A percentile compares a stretch with the other conserved stretches of the same genome.
Evolutionary conservation across 768 basidiomycete species (phyloP).

Genomic region (Auricularia sp.): DNA sequence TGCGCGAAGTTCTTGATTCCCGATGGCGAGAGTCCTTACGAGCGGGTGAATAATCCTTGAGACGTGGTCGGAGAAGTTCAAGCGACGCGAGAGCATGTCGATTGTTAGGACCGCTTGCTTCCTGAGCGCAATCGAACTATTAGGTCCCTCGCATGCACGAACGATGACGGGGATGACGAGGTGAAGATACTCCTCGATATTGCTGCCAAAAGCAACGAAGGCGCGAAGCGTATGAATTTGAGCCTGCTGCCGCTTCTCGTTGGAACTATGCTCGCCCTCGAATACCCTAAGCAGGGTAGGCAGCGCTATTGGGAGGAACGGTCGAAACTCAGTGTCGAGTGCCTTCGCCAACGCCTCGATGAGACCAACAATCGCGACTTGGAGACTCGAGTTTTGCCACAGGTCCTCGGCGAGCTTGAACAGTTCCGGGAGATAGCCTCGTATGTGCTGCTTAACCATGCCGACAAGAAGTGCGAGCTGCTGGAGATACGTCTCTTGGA

Average conservation of each 20-base stretch:
- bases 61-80: constrained; percentile 97
- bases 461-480: constrained; percentile 91
- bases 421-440: constrained; percentile 80
- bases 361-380: constrained; percentile 84
- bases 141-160: constrained; percentile 75
- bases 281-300: constrained; percentile 86
- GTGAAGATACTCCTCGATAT: constrained; percentile 96
- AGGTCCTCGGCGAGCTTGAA: constrained; percentile 80
- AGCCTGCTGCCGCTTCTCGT: constrained; percentile 64
- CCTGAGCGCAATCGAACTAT: constrained; percentile 62
- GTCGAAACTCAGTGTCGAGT: constrained; percentile 93
- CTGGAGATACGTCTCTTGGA: constrained; percentile 90
- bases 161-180: constrained; percentile 93
- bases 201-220: constrained; percentile 88
- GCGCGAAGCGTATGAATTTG: constrained; percentile 92
- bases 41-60: constrained; percentile 95
- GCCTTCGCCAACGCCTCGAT: constrained; percentile 90
- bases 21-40: constrained; percentile 68
- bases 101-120: constrained; percentile 88
- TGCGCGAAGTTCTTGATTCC: constrained; percentile 68
- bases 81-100: constrained; percentile 77
- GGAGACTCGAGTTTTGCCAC: constrained; percentile 77
- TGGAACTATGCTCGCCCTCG: constrained; percentile 60
- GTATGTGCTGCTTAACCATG: constrained; percentile 95
- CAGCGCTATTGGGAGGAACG: constrained; percentile 82